These are phyloP conservation scores for Spongospora subterranea DNA, from an alignment of 208 protist species.

Conservation along the genomic window DNA sequence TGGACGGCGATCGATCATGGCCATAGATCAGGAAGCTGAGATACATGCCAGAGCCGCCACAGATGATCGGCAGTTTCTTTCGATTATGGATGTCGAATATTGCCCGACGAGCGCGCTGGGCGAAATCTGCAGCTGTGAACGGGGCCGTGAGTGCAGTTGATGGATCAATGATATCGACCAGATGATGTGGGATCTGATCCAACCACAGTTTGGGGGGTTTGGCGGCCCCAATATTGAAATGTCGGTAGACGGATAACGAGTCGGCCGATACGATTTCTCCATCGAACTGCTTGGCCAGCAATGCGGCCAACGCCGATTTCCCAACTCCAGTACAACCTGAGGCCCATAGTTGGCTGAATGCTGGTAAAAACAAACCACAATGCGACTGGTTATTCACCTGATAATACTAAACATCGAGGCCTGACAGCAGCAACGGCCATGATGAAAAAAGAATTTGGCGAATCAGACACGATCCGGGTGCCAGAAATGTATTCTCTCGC, in stretches of 20 bases:
- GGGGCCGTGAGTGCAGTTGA: neutral
- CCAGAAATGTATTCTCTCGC: too few relatives aligned
- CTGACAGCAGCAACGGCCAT: too few relatives aligned
- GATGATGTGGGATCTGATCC: neutral
- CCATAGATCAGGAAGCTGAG: slow-evolving; percentile 13
- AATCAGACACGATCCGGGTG: too few relatives aligned
- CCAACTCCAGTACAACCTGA: slow-evolving; percentile 22
- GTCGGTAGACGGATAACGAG: neutral
- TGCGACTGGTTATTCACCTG: too few relatives aligned
- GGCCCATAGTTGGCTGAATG: too few relatives aligned
- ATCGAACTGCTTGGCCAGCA: neutral
- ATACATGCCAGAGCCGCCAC: slow-evolving; percentile 36
- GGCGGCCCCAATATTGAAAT: neutral
- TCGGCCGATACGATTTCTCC: slow-evolving; percentile 45
- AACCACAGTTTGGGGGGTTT: neutral
- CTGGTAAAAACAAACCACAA: too few relatives aligned
- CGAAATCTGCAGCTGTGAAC: slow-evolving; percentile 1
- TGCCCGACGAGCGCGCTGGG: neutral
- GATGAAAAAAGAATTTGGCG: too few relatives aligned
- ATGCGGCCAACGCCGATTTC: neutral
- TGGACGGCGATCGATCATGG: neutral
- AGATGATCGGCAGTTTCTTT: neutral
- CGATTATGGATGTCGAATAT: neutral
- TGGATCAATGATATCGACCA: slow-evolving; percentile 35
- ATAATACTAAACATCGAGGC: too few relatives aligned